Evolutionary conservation across 495 filamentous ascomycete genomes (phyloP), one percentile per base, ranked within the genome.

Genomic region (Geoglossum glabrum): DNA sequence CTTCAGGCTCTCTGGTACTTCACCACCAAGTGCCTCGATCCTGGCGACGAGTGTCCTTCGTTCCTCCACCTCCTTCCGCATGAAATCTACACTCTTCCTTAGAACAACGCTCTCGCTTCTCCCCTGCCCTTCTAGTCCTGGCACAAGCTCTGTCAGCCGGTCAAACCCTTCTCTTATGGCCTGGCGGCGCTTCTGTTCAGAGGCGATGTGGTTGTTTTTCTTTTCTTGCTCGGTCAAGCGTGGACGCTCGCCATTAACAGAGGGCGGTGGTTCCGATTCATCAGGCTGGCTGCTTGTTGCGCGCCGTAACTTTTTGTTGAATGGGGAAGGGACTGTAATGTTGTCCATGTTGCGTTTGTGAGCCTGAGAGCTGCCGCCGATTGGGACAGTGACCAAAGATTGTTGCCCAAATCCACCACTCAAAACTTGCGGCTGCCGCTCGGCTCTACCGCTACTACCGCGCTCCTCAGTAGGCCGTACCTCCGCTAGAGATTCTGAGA

Each of bases 111-210:
- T 84, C 71, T 96, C 90, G 61, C 86, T 92, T 34, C 88, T 77
- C 0, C 84, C 87, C 65, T 88, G 84, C 7, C 89, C 89, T 64
- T 85, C 80, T 17, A 90, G 68, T 0, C 86, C 89, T 0, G 90
- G 90, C 19, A 95, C 86, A 43, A 90, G 74, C 47, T 81, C 77
- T n/a, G 85, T 83, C 1, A 96, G 74, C 21, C 79, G 74, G 68
- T 95, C 89, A 62, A 92, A 94, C n/a, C 84, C 86, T 31, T 85
- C 79, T 30, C 90, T 79, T 60, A 96, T 95, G 3, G 83, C 84
- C 62, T 85, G 78, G 31, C 90, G 82, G 13, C 90, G 83, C 69
- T 95, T 94, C 67, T 93, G 84, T 68, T 96, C 90, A 0, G 85
- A 89, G 9, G 79, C 80, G 62, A 94, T 92, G 65, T 95, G 89